phyloP scores from a whole-genome alignment of 768 basidiomycete species.

The Leucocoprinus birnbaumii region DNA sequence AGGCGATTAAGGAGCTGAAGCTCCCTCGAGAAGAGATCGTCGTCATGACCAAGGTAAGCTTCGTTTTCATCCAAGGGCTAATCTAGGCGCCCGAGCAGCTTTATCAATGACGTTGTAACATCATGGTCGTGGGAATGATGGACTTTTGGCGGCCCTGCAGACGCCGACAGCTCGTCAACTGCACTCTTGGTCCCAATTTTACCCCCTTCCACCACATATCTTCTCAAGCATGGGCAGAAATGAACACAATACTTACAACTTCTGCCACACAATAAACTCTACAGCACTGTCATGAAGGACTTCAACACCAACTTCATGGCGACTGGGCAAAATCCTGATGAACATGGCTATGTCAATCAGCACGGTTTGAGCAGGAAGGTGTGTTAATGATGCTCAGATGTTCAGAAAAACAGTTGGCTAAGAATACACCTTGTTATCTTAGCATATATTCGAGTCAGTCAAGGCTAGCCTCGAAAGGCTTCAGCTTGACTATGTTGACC shows the following conservation, averaged over 20 bases:
- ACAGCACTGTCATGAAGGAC: slow-evolving; percentile 25
- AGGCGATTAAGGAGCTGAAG: slow-evolving; percentile 63
- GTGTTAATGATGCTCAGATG: neutral
- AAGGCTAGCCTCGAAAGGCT: slow-evolving; percentile 64
- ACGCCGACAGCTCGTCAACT: too few relatives aligned
- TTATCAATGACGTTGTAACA: too few relatives aligned
- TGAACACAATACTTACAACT: too few relatives aligned
- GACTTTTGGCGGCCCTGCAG: too few relatives aligned
- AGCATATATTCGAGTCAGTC: slow-evolving; percentile 75
- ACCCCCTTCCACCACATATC: too few relatives aligned
- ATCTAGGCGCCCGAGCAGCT: too few relatives aligned
- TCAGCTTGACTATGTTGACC: slow-evolving; percentile 74
- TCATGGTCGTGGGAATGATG: too few relatives aligned
- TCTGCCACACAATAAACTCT: too few relatives aligned
- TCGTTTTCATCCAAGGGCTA: too few relatives aligned
- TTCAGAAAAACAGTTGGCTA: neutral
- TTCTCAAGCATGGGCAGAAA: too few relatives aligned
- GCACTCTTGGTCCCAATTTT: too few relatives aligned
- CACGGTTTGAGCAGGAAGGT: slow-evolving; percentile 39
- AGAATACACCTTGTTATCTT: slow-evolving; percentile 15
- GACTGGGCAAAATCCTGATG: slow-evolving; percentile 24
- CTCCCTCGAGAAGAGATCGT: slow-evolving; percentile 74
- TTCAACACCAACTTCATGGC: slow-evolving; percentile 12
- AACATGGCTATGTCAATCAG: slow-evolving; percentile 51
- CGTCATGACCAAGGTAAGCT: slow-evolving; percentile 66